A percentile compares a stretch with the other conserved stretches of the same genome.
Evolutionary conservation across 768 basidiomycete genomes (phyloP).

Genomic region (Boletus barrowsii): DNA sequence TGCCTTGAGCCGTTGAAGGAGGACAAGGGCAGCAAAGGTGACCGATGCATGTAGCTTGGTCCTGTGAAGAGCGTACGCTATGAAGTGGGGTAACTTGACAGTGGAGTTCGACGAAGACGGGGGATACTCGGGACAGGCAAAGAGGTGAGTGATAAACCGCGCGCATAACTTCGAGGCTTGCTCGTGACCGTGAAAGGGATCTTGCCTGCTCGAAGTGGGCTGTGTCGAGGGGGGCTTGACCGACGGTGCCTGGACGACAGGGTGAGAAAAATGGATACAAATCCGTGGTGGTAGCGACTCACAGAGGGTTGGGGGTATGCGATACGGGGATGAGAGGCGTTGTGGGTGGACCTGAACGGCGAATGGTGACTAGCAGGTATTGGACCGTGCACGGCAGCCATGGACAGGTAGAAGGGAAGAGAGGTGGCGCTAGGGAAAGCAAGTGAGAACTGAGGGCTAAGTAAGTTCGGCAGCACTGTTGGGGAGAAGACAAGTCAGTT

Average conservation of each 20-base stretch:
- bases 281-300: neutral
- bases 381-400: conserved; percentile 34
- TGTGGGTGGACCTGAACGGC: conserved; percentile 26
- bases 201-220: conserved; percentile 21
- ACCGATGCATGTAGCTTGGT: conserved; percentile 61
- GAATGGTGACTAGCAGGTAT: conserved; percentile 26
- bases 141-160: conserved; percentile 80
- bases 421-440: conserved; percentile 19
- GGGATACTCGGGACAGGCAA: conserved; percentile 82
- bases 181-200: conserved; percentile 61
- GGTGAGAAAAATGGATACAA: neutral
- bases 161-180: conserved; percentile 63
- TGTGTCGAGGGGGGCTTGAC: conserved; percentile 32
- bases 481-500: conserved; percentile 11
- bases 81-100: conserved; percentile 51
- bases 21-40: conserved; percentile 37
- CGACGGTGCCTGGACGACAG: conserved; percentile 19
- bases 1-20: conserved; percentile 64
- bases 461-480: conserved; percentile 17
- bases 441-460: conserved; percentile 6
- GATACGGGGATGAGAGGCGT: conserved; percentile 27
- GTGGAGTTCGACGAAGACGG: conserved; percentile 38
- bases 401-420: conserved; percentile 2
- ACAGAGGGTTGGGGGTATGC: conserved; percentile 29
- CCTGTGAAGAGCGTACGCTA: conserved; percentile 66